Evolutionary conservation across 140 eudicot genomes (phyloP).

Genomic region (Flaveria floridana): DNA sequence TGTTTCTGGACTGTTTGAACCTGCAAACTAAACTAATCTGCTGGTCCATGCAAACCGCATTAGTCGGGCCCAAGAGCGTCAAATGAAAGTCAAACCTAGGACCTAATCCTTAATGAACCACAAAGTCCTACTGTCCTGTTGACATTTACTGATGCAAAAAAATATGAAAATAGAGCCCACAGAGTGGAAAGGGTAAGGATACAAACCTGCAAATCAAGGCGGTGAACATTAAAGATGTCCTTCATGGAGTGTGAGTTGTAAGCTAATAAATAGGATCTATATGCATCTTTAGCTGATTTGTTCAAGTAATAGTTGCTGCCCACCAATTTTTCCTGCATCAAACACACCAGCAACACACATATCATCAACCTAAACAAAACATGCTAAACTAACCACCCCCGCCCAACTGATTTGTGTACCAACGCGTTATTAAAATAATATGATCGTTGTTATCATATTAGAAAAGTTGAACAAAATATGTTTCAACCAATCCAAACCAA

Average conservation of each 20-base stretch:
- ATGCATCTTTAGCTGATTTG: constrained; percentile 90
- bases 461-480: not conserved
- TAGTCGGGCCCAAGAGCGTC: not conserved
- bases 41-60: not conserved
- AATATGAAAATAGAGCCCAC: not conserved
- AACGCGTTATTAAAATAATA: not conserved
- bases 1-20: not conserved
- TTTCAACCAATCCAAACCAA: not conserved
- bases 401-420: not conserved
- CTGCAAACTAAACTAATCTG: not conserved
- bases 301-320: constrained; percentile 68
- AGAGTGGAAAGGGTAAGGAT: not conserved
- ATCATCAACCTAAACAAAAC: not conserved
- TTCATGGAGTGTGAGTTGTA: constrained; percentile 93
- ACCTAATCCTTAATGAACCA: not conserved
- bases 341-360: not conserved
- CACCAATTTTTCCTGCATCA: constrained; percentile 77
- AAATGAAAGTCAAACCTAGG: not conserved
- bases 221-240: constrained; percentile 78
- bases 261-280: constrained; percentile 71
- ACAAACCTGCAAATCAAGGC: constrained; percentile 79
- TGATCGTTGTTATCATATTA: not conserved
- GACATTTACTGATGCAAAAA: not conserved
- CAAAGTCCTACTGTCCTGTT: not conserved
- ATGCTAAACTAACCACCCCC: not conserved